A percentile compares a stretch with the other conserved stretches of the same genome.
These are phyloP conservation scores for Cystofilobasidium macerans DNA, from an alignment of 768 basidiomycete genomes.

Conservation along the genomic window DNA sequence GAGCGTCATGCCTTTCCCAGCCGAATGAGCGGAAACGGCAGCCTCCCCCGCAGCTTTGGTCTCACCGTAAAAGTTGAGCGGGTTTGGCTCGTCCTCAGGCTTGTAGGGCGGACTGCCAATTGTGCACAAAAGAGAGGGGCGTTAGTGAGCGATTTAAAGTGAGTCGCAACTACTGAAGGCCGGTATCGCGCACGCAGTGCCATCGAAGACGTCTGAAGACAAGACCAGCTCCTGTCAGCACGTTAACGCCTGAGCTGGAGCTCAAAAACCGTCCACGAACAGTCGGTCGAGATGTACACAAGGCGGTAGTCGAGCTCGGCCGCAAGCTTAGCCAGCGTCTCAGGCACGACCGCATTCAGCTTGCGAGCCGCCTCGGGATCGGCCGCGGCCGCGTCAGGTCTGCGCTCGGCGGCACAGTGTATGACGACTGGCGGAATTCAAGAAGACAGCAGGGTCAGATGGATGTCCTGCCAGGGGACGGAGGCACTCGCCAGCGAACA, in stretches of 20 bases:
- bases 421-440: constrained; percentile 63
- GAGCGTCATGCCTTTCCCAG: constrained; percentile 54
- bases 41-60: constrained; percentile 81
- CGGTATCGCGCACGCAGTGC: constrained; percentile 43
- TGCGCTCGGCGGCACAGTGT: constrained; percentile 87
- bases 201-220: constrained; percentile 77
- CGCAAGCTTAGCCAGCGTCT: constrained; percentile 57
- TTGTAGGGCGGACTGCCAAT: constrained; percentile 62
- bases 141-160: not conserved
- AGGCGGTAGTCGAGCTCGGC: constrained; percentile 54
- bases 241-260: no score
- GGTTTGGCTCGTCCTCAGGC: constrained; percentile 60
- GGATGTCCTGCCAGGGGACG: not conserved
- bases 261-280: no score
- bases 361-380: constrained; percentile 35
- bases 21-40: constrained; percentile 53
- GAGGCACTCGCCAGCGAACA: not conserved
- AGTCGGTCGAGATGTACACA: constrained; percentile 78
- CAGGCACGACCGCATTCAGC: constrained; percentile 73
- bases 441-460: not conserved
- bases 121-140: not conserved
- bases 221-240: no score
- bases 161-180: not conserved
- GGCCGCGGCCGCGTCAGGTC: constrained; percentile 21
- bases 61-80: constrained; percentile 75